Base-by-base conservation (phyloP, 306 rosid species). In the Malus sieversii region DNA sequence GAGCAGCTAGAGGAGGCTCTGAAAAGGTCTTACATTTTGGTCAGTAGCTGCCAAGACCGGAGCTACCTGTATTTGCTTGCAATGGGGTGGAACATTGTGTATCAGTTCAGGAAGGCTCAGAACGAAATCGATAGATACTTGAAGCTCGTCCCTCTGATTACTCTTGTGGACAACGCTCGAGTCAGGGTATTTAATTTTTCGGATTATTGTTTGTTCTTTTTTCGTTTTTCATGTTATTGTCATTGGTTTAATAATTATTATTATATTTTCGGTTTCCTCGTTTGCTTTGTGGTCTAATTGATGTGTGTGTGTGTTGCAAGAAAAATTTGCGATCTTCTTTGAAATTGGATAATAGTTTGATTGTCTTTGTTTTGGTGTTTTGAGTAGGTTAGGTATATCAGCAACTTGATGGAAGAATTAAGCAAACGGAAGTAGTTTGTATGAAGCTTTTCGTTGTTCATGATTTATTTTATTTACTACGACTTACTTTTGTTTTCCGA, bases 71-170 rank as follows among this genome's bases (percentile, higher is more conserved):
- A 96, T 79, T 59, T 96, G 82, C 82, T 96, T 38, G 99, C 99
- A 44, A 96, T 96, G 98, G 99, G 99, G 1, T 96, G 99, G 98
- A 96, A 90, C 85, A 89, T 96, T 66, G 98, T 96, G 66, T 96
- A 96, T 72, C 99, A 96, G 70, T 96, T 96, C 87, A 81, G 99
- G 70, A 89, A 89, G 89, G 99, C 98, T 18, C 99, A 96, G 89
- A 90, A 89, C 72, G 99, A 96, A 78, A 96, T 96, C 59, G 99
- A 96, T 63, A 80, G 97, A 83, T 96, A 92, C 79, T 77, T 96
- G 45, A 85, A 86, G 20, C 97, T 96, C 19, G 98, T 96, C 51
- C 99, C 97, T 66, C 89, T 96, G 68, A 96, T 96, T 81, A 89
- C 99, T 38, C 98, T 96, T 1, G 99, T 96, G 32, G 98, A 96